Conservation (phyloP, 345 rosid species). For the Noccaea bulbosa region DNA sequence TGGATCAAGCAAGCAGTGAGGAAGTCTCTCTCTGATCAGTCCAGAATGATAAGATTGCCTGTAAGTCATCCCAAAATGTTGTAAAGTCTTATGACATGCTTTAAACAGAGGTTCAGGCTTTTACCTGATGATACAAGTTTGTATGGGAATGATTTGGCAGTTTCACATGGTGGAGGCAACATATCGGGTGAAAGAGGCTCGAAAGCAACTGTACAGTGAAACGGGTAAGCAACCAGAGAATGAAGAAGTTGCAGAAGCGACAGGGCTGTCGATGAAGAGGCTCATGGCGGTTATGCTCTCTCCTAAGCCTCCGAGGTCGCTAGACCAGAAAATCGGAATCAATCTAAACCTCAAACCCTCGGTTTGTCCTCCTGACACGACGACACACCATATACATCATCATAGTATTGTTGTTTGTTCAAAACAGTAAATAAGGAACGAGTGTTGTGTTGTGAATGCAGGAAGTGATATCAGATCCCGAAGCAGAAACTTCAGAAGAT, state of each 20-base stretch:
- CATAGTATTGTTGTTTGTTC: not conserved
- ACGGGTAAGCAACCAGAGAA: constrained; percentile 73
- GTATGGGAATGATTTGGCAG: constrained; percentile 48
- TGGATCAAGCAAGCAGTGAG: constrained; percentile 96
- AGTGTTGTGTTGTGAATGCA: constrained; percentile 38
- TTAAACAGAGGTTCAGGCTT: not conserved
- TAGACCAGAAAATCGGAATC: constrained; percentile 86
- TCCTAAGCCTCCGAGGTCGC: constrained; percentile 86
- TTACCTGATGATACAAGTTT: constrained; percentile 23
- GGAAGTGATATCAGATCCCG: constrained; percentile 87
- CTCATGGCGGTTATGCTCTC: constrained; percentile 72
- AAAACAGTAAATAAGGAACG: not conserved
- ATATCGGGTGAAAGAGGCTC: constrained; percentile 87
- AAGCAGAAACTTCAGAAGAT: constrained; percentile 76
- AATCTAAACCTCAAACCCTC: constrained; percentile 82
- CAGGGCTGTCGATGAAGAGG: constrained; percentile 91
- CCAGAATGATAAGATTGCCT: constrained; percentile 85
- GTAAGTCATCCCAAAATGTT: constrained; percentile 49
- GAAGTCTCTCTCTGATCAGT: constrained; percentile 83
- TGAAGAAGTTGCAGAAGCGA: constrained; percentile 83
- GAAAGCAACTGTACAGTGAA: constrained; percentile 69
- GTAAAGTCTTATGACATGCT: not conserved
- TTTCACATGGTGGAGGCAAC: constrained; percentile 96
- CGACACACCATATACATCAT: not conserved
- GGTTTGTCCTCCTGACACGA: constrained; percentile 45